Conservation (phyloP, 495 filamentous ascomycete species). For the Trichoderma reesei region DNA sequence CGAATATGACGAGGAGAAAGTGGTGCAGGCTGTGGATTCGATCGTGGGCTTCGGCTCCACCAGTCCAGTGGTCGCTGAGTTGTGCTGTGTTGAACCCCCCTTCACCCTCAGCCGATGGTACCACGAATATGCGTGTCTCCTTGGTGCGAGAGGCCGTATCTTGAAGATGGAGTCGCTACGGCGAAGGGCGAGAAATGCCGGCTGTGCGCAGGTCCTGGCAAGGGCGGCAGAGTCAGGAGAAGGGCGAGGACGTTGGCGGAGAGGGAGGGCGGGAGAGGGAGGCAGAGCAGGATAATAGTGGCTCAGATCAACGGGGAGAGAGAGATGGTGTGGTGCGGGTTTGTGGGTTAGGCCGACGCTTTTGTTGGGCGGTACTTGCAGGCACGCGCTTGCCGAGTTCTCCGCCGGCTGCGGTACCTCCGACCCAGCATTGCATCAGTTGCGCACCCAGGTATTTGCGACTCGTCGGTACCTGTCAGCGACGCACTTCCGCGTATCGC, state of each 20-base stretch:
- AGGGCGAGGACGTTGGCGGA: neutral
- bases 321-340: slow-evolving; percentile 7
- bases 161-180: too few relatives aligned
- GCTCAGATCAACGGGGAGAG: neutral
- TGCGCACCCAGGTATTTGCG: neutral
- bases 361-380: neutral
- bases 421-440: neutral
- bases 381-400: neutral
- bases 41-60: too few relatives aligned
- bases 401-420: neutral
- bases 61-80: too few relatives aligned
- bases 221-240: neutral
- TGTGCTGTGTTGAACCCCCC: too few relatives aligned
- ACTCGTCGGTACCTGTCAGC: too few relatives aligned
- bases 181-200: too few relatives aligned
- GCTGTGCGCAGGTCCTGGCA: neutral
- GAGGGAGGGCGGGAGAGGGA: neutral
- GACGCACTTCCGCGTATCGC: neutral
- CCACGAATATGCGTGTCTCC: too few relatives aligned
- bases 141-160: too few relatives aligned
- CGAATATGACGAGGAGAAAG: neutral
- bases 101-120: too few relatives aligned
- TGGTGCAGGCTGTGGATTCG: neutral
- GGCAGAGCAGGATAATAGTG: neutral
- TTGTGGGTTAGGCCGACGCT: slow-evolving; percentile 5